phyloP scores from a whole-genome alignment of 2,329 filamentous ascomycete genomes.

The Akanthomyces uredinophilus region DNA sequence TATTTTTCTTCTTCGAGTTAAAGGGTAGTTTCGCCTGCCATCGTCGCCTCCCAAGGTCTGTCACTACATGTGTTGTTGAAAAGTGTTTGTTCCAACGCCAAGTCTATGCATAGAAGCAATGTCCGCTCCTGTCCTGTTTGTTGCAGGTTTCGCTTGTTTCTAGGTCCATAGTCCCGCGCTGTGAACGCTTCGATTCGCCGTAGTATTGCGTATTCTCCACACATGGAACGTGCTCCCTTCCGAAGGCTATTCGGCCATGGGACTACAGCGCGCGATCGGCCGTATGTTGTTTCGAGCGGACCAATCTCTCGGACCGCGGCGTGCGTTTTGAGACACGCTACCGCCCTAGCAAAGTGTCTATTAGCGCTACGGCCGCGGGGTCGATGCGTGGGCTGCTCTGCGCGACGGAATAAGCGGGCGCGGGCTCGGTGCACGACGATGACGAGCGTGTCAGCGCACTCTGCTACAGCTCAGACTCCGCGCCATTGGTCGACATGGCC shows the following conservation, averaged over 20 bases:
- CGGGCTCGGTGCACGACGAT: neutral
- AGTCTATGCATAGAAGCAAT: slow-evolving; percentile 14
- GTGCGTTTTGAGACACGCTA: too few relatives aligned
- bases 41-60: neutral
- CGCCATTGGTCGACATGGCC: slow-evolving; percentile 51
- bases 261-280: too few relatives aligned
- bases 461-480: slow-evolving; percentile 49
- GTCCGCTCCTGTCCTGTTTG: neutral
- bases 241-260: too few relatives aligned
- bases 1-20: neutral
- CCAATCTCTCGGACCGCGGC: too few relatives aligned
- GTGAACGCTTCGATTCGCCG: neutral
- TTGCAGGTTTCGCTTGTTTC: neutral
- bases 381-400: neutral
- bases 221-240: too few relatives aligned
- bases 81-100: slow-evolving; percentile 9
- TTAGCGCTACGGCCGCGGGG: too few relatives aligned
- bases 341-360: too few relatives aligned
- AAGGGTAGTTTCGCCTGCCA: neutral
- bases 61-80: neutral
- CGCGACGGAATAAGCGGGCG: neutral
- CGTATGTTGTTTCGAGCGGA: too few relatives aligned
- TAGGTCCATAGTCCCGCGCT: neutral
- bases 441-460: slow-evolving; percentile 15
- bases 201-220: too few relatives aligned